phyloP scores from a whole-genome alignment of 2,329 filamentous ascomycete species.

The Camptophora hylomeconis region DNA sequence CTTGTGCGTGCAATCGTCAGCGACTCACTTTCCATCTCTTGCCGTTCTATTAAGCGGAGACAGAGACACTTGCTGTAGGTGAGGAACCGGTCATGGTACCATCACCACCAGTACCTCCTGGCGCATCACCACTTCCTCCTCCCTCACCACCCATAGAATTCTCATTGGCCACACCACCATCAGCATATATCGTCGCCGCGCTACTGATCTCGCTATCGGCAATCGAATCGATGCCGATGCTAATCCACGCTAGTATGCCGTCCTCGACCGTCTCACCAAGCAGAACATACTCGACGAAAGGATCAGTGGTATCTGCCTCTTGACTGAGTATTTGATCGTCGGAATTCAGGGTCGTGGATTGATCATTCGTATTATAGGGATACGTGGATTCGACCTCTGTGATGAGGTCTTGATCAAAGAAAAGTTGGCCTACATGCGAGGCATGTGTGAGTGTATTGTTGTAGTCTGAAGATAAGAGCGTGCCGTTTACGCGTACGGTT shows the following conservation, averaged over 20 bases:
- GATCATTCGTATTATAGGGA: constrained; percentile 37
- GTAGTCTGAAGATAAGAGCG: constrained; percentile 20
- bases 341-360: constrained; percentile 36
- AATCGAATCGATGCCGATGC: constrained; percentile 34
- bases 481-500: constrained; percentile 22
- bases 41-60: too few relatives aligned
- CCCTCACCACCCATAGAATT: too few relatives aligned
- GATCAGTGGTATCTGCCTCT: constrained; percentile 41
- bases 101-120: too few relatives aligned
- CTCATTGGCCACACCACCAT: constrained; percentile 20
- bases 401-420: constrained; percentile 49
- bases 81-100: too few relatives aligned
- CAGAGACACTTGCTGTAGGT: too few relatives aligned
- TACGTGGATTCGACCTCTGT: constrained; percentile 33
- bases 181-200: constrained; percentile 22
- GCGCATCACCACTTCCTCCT: too few relatives aligned
- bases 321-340: constrained; percentile 38
- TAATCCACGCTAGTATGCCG: constrained; percentile 43
- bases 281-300: constrained; percentile 44
- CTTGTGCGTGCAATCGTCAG: too few relatives aligned
- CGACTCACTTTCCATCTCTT: too few relatives aligned
- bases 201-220: constrained; percentile 19
- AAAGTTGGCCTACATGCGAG: constrained; percentile 51
- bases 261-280: constrained; percentile 40
- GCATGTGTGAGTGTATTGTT: constrained; percentile 43